phyloP scores from a whole-genome alignment of 768 basidiomycete genomes.

The Tricholoma hemisulphureum region DNA sequence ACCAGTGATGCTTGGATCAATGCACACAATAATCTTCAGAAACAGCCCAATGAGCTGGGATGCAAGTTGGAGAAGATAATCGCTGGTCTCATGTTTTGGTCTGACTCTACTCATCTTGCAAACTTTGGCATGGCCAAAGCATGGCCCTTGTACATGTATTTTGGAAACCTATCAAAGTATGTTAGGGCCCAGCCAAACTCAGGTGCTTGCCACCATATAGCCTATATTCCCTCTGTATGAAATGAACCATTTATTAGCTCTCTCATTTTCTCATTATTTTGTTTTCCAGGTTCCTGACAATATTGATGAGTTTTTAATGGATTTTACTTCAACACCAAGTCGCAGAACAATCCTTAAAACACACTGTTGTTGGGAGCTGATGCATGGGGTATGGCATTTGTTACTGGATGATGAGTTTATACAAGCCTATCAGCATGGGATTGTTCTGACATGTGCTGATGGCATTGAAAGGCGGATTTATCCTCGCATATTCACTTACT shows the following conservation, averaged over 20 bases:
- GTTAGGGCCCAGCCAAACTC: neutral
- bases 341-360: constrained; percentile 9
- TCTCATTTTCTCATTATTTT: neutral
- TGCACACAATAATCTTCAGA: neutral
- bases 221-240: neutral
- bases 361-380: constrained; percentile 27
- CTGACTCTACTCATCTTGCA: neutral
- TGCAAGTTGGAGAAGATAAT: neutral
- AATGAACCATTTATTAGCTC: too few species aligned
- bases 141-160: neutral
- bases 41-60: neutral
- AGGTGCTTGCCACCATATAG: neutral
- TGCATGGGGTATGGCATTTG: constrained; percentile 23
- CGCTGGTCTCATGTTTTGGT: neutral
- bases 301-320: neutral
- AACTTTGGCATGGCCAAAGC: neutral
- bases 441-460: constrained; percentile 28
- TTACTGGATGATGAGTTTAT: constrained; percentile 28
- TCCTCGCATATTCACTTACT: constrained; percentile 29
- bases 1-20: neutral
- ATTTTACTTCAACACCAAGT: neutral
- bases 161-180: neutral
- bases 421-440: constrained; percentile 26
- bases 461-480: constrained; percentile 23
- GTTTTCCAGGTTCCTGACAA: neutral